These are phyloP conservation scores for Zymoseptoria tritici DNA, from an alignment of 2,329 filamentous ascomycete genomes.

Conservation along the genomic window DNA sequence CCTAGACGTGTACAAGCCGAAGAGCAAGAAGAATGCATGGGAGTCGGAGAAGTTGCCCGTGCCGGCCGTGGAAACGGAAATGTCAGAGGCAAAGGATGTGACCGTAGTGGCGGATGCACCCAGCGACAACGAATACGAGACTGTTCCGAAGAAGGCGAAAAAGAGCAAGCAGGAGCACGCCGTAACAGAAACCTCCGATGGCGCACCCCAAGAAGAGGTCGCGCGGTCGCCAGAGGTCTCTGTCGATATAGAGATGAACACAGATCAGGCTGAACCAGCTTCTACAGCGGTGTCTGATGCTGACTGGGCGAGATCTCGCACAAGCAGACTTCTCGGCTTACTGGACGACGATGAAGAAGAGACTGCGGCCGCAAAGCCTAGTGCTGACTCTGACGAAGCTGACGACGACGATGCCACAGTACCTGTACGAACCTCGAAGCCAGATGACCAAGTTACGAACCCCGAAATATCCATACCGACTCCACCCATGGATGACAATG, in stretches of 20 bases:
- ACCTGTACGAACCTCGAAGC: slow-evolving; percentile 2
- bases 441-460: slow-evolving; percentile 24
- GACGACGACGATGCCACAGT: slow-evolving; percentile 6
- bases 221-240: not conserved
- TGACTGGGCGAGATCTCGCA: slow-evolving; percentile 87
- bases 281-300: slow-evolving; percentile 56
- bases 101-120: slow-evolving; percentile 38
- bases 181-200: not conserved
- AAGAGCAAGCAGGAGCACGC: slow-evolving; percentile 12
- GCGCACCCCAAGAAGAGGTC: not conserved
- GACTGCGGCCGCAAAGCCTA: not conserved
- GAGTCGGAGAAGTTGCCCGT: slow-evolving; percentile 43
- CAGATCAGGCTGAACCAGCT: not conserved
- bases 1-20: slow-evolving; percentile 70
- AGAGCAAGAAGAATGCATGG: slow-evolving; percentile 41
- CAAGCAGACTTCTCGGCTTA: slow-evolving; percentile 76
- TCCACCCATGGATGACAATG: slow-evolving; percentile 24
- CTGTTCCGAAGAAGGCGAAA: slow-evolving; percentile 45
- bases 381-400: not conserved
- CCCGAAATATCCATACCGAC: slow-evolving; percentile 16
- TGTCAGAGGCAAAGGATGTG: slow-evolving; percentile 11
- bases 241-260: not conserved
- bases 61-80: not conserved
- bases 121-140: slow-evolving; percentile 64
- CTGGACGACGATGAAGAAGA: slow-evolving; percentile 62